Evolutionary conservation across 495 filamentous ascomycete species (phyloP).

Genomic region (Elaphomyces granulatus): DNA sequence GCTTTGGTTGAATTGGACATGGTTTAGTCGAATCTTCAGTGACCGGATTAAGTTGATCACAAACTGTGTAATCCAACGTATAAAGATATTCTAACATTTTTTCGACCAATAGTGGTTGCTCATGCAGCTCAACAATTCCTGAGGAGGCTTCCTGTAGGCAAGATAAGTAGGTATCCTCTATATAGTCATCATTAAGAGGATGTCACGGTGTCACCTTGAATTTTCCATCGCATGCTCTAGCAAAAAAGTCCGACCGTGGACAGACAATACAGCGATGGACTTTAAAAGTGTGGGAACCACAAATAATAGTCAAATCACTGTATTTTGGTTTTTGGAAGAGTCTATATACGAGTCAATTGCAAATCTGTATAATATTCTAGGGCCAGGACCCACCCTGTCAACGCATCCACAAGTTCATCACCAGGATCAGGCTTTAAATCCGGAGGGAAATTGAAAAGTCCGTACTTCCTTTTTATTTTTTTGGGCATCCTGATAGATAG

Average conservation of each 20-base stretch:
- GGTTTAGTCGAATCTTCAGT: neutral
- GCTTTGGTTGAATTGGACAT: neutral
- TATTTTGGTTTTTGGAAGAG: constrained; percentile 11
- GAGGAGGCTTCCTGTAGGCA: constrained; percentile 7
- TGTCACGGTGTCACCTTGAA: constrained; percentile 12
- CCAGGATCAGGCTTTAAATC: too few species aligned
- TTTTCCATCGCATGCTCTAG: constrained; percentile 11
- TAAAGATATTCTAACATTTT: constrained; percentile 13
- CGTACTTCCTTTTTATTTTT: too few species aligned
- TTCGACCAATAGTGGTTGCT: constrained; percentile 8
- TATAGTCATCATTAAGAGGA: neutral
- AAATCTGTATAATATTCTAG: too few species aligned
- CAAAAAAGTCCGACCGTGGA: constrained; percentile 19
- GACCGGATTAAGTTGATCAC: neutral
- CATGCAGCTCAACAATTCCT: constrained; percentile 3
- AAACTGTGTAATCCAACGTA: constrained; percentile 5
- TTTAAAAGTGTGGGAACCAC: constrained; percentile 12
- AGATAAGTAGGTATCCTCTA: too few species aligned
- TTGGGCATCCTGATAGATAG: too few species aligned
- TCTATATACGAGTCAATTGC: too few species aligned
- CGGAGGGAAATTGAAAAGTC: neutral
- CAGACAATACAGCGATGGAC: constrained; percentile 25
- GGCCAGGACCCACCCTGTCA: too few species aligned
- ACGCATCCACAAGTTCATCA: too few species aligned
- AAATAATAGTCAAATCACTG: constrained; percentile 20